Conservation (phyloP, 1,284 basidiomycete species). For the Microbotryum violaceum region DNA sequence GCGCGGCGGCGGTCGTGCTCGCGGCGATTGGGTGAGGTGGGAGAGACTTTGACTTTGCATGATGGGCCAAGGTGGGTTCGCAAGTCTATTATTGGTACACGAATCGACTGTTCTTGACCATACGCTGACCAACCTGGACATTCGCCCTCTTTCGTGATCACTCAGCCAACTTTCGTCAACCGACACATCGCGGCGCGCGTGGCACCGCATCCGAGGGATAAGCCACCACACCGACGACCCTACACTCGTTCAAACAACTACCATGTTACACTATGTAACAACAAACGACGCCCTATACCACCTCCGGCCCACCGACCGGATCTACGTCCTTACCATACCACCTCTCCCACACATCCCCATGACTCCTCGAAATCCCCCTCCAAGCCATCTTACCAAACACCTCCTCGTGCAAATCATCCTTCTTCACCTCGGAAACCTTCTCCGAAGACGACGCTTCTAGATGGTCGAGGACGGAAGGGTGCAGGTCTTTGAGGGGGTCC, state of each 20-base stretch:
- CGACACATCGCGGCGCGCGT: no score
- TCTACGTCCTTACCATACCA: conserved; percentile 15
- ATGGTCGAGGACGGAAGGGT: not conserved
- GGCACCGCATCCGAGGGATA: no score
- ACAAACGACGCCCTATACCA: not conserved
- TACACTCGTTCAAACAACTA: no score
- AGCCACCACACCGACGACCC: no score
- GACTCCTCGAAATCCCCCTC: conserved; percentile 22
- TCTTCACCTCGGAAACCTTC: conserved; percentile 3
- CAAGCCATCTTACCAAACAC: conserved; percentile 20
- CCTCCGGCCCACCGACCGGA: conserved; percentile 14
- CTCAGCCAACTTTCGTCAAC: no score
- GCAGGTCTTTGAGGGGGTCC: not conserved
- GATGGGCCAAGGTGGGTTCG: no score
- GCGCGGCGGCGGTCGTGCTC: not conserved
- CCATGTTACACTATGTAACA: no score
- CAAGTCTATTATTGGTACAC: no score
- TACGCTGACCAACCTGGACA: no score
- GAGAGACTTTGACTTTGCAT: no score
- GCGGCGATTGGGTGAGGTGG: not conserved
- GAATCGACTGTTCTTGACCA: no score
- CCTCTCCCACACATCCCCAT: conserved; percentile 11
- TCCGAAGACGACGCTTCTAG: not conserved
- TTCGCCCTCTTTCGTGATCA: no score
- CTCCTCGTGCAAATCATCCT: conserved; percentile 21